Percentiles rank a stretch among this genome's conserved stretches.
Evolutionary conservation across 2,329 filamentous ascomycete species (phyloP).

Genomic region (Chaetomium sp.): DNA sequence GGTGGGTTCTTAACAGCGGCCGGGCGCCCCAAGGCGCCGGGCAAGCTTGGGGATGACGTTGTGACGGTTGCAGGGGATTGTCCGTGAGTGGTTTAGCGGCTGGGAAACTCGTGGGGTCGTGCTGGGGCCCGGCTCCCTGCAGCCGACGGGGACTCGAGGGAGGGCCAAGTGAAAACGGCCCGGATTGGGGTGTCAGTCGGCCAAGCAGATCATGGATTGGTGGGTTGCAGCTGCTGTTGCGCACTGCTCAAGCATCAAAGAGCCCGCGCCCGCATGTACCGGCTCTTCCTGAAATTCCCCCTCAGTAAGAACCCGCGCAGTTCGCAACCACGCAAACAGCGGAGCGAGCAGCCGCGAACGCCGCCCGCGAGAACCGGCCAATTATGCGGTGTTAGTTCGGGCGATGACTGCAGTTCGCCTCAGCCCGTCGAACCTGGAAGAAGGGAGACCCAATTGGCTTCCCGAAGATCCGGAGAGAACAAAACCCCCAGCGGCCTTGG

Average conservation of each 20-base stretch:
- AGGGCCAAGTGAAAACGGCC: constrained; percentile 19
- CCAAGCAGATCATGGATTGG: constrained; percentile 15
- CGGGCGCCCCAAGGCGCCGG: constrained; percentile 27
- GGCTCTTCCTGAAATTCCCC: constrained; percentile 9
- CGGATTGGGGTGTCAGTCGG: constrained; percentile 17
- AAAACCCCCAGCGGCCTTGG: background rate
- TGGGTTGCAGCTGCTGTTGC: constrained; percentile 8
- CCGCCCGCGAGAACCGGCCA: constrained; percentile 5
- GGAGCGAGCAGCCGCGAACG: constrained; percentile 8
- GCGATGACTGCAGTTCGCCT: constrained; percentile 4
- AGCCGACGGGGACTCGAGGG: background rate
- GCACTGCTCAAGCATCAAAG: background rate
- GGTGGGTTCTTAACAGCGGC: constrained; percentile 19
- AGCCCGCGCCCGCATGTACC: background rate
- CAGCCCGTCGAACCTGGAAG: background rate
- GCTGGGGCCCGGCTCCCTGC: background rate
- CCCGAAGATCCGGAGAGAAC: background rate
- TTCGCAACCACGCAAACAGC: background rate
- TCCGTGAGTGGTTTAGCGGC: constrained; percentile 2
- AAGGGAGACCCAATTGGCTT: background rate
- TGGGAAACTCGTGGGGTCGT: constrained; percentile 5
- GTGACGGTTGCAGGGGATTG: constrained; percentile 15
- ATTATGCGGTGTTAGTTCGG: constrained; percentile 16
- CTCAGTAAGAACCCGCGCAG: constrained; percentile 5
- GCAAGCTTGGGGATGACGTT: constrained; percentile 22